Conservation (phyloP, 495 filamentous ascomycete species). For the Diplogelasinospora grovesii region DNA sequence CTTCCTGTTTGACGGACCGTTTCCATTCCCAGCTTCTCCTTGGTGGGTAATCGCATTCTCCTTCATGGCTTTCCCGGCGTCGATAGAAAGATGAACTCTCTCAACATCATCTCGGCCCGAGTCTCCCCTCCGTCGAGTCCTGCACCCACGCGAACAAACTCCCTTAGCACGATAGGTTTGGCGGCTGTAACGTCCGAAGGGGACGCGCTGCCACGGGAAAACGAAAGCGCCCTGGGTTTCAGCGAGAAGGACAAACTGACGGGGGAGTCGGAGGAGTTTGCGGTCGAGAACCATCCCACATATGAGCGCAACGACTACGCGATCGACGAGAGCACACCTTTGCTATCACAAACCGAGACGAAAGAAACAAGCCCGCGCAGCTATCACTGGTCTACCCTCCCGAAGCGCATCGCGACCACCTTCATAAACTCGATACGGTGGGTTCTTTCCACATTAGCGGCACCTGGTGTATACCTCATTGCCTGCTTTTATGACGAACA, state of each 20-base stretch:
- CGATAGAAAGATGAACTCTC: slow-evolving; percentile 81
- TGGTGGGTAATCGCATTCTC: slow-evolving; percentile 18
- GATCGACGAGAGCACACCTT: slow-evolving; percentile 60
- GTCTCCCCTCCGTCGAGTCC: slow-evolving; percentile 56
- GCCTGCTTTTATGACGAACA: slow-evolving; percentile 74
- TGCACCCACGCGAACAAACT: slow-evolving; percentile 57
- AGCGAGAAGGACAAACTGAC: slow-evolving; percentile 25
- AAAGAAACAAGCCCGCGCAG: slow-evolving; percentile 31
- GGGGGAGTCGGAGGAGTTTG: slow-evolving; percentile 24
- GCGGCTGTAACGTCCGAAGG: slow-evolving; percentile 41
- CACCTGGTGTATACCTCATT: slow-evolving; percentile 73
- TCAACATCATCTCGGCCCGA: slow-evolving; percentile 88
- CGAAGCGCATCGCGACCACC: slow-evolving; percentile 48
- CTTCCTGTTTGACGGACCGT: neutral
- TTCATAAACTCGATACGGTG: slow-evolving; percentile 64
- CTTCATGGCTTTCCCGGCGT: slow-evolving; percentile 31
- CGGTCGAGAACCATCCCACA: slow-evolving; percentile 1
- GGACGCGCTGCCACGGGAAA: slow-evolving; percentile 21
- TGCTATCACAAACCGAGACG: slow-evolving; percentile 39
- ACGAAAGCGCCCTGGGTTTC: slow-evolving; percentile 27
- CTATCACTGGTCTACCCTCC: slow-evolving; percentile 45
- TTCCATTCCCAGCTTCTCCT: slow-evolving; percentile 3
- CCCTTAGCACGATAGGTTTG: slow-evolving; percentile 49
- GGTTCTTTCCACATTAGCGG: slow-evolving; percentile 68
- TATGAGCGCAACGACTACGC: slow-evolving; percentile 18